A percentile compares a stretch with the other conserved stretches of the same genome.
Conservation (phyloP, 805 yeast genomes). For the Ogataea zsoltii region DNA sequence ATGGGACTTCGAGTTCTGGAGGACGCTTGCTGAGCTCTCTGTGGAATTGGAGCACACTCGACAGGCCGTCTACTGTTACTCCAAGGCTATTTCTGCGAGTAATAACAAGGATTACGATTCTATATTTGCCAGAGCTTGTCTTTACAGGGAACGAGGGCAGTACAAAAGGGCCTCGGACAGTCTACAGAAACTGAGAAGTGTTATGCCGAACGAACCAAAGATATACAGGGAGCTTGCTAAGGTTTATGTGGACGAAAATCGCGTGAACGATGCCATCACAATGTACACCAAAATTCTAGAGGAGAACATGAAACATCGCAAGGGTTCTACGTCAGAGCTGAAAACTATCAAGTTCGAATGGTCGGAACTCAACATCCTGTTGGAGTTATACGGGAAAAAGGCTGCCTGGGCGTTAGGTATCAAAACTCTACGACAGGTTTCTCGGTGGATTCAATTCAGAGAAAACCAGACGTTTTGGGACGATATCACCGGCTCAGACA, state of each 20-base stretch:
- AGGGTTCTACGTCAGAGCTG: constrained; percentile 24
- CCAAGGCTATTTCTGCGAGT: constrained; percentile 55
- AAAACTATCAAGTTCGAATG: constrained; percentile 66
- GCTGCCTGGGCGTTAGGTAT: constrained; percentile 66
- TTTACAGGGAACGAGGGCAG: constrained; percentile 67
- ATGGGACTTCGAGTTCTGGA: constrained; percentile 78
- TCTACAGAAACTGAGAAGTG: constrained; percentile 55
- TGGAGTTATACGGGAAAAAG: constrained; percentile 75
- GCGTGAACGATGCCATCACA: constrained; percentile 73
- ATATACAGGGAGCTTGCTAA: constrained; percentile 64
- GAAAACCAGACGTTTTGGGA: constrained; percentile 68
- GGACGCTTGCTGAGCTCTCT: constrained; percentile 68
- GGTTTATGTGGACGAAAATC: constrained; percentile 49
- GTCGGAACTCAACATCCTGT: constrained; percentile 83
- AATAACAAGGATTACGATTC: constrained; percentile 51
- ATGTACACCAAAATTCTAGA: constrained; percentile 66
- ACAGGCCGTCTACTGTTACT: constrained; percentile 79
- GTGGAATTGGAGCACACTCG: constrained; percentile 64
- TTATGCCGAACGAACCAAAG: constrained; percentile 59
- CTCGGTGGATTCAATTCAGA: constrained; percentile 82
- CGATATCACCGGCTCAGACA: constrained; percentile 56
- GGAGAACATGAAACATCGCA: constrained; percentile 50
- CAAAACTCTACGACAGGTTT: constrained; percentile 61
- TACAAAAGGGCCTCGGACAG: constrained; percentile 74
- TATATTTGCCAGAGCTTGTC: constrained; percentile 62